Conservation (phyloP, 441 rosid genomes). For the Mallotus repandus region DNA sequence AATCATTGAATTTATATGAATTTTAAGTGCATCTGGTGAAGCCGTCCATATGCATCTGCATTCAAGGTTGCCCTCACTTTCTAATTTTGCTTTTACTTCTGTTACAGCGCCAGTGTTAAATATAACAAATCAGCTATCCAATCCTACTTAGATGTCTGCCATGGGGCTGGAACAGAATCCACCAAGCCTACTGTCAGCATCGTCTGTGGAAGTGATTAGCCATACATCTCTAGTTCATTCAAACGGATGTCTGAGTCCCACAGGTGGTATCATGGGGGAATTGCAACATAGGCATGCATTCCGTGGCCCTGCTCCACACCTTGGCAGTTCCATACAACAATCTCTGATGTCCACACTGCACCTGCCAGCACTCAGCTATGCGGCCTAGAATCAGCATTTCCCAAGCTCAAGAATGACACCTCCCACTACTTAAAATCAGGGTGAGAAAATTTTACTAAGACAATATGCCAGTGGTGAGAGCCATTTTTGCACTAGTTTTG, state of each 20-base stretch:
- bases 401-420: background rate
- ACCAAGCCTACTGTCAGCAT: slow-evolving; percentile 5
- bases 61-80: too few species aligned
- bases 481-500: too few species aligned
- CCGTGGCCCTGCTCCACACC: slow-evolving; percentile 18
- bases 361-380: background rate
- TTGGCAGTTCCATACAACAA: slow-evolving; percentile 3
- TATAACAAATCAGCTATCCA: background rate
- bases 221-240: background rate
- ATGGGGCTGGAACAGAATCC: background rate
- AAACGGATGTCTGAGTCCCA: background rate
- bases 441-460: background rate
- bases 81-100: background rate
- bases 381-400: background rate
- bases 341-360: background rate
- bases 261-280: too few species aligned
- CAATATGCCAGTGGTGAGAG: too few species aligned
- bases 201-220: background rate
- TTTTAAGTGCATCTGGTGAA: background rate
- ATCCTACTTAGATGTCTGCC: background rate
- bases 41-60: background rate
- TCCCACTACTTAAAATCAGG: background rate
- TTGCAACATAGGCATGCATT: background rate
- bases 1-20: background rate
- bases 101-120: slow-evolving; percentile 5